phyloP scores from a whole-genome alignment of 768 basidiomycete species.

The Podaxis rugospora region DNA sequence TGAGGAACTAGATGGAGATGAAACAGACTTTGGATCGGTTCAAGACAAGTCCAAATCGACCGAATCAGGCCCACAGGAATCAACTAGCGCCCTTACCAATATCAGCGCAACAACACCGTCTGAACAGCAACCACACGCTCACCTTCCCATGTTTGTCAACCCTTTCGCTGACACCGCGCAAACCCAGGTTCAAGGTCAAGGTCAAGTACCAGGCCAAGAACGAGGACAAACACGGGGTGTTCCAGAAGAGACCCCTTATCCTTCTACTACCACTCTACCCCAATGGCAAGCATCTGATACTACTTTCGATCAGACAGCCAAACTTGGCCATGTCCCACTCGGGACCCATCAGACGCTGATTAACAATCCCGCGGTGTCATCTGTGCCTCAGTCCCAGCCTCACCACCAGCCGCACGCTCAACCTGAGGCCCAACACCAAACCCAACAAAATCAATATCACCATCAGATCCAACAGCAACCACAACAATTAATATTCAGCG shows the following conservation, averaged over 20 bases:
- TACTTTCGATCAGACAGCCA: neutral
- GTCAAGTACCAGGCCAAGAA: neutral
- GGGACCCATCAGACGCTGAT: conserved; percentile 5
- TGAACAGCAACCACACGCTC: neutral
- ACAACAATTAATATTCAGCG: neutral
- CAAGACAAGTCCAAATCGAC: neutral
- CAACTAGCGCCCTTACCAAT: neutral
- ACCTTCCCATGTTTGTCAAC: neutral
- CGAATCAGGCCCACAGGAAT: neutral
- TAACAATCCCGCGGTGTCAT: neutral
- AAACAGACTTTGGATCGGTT: conserved; percentile 18
- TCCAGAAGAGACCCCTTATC: conserved; percentile 3
- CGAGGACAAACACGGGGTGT: neutral
- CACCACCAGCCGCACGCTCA: neutral
- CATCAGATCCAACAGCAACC: conserved; percentile 3
- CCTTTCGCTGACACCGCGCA: neutral
- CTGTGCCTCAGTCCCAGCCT: neutral
- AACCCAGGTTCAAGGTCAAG: neutral
- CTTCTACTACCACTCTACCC: neutral
- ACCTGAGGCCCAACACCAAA: neutral
- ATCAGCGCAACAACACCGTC: neutral
- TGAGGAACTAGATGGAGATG: conserved; percentile 35
- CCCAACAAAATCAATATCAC: conserved; percentile 9
- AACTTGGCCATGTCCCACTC: neutral
- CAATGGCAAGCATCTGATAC: neutral